phyloP scores from a whole-genome alignment of 1,284 basidiomycete genomes.

The Butyriboletus appendiculatus region DNA sequence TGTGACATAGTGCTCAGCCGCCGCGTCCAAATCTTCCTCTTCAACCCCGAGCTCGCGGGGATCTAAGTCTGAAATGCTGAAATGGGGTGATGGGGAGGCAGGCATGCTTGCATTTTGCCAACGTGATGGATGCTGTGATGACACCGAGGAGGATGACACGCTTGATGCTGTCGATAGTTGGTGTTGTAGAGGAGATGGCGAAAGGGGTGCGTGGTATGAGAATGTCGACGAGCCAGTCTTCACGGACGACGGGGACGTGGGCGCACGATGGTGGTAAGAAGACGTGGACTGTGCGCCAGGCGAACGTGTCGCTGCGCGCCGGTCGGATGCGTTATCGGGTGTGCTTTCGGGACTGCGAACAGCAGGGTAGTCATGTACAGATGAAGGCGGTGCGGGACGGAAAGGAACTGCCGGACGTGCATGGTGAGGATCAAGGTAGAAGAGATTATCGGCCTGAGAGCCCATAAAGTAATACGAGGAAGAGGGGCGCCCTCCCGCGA shows the following conservation, averaged over 20 bases:
- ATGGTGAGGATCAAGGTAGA: slow-evolving; percentile 97
- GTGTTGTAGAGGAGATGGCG: slow-evolving; percentile 62
- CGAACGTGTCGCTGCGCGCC: slow-evolving; percentile 25
- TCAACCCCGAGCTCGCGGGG: slow-evolving; percentile 37
- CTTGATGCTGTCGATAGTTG: slow-evolving; percentile 52
- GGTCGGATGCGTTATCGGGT: slow-evolving; percentile 30
- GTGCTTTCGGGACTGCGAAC: slow-evolving; percentile 31
- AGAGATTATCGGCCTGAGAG: slow-evolving; percentile 84
- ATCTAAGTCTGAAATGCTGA: slow-evolving; percentile 41
- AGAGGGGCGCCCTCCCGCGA: slow-evolving; percentile 92
- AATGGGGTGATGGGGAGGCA: slow-evolving; percentile 18
- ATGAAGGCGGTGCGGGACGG: slow-evolving; percentile 51
- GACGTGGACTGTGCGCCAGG: slow-evolving; percentile 20
- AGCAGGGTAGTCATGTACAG: slow-evolving; percentile 19
- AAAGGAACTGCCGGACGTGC: slow-evolving; percentile 81
- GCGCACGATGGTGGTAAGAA: slow-evolving; percentile 38
- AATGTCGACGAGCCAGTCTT: slow-evolving; percentile 57
- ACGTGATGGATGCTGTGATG: slow-evolving; percentile 25
- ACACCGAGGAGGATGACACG: slow-evolving; percentile 28
- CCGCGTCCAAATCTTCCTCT: slow-evolving; percentile 43
- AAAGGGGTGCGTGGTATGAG: slow-evolving; percentile 54
- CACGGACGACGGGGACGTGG: slow-evolving; percentile 56
- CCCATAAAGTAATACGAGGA: slow-evolving; percentile 99
- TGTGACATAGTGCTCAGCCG: slow-evolving; percentile 59
- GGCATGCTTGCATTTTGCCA: slow-evolving; percentile 34